Base-by-base conservation (phyloP, 352 stramenopile genomes). In the Globisporangium camurandrum region DNA sequence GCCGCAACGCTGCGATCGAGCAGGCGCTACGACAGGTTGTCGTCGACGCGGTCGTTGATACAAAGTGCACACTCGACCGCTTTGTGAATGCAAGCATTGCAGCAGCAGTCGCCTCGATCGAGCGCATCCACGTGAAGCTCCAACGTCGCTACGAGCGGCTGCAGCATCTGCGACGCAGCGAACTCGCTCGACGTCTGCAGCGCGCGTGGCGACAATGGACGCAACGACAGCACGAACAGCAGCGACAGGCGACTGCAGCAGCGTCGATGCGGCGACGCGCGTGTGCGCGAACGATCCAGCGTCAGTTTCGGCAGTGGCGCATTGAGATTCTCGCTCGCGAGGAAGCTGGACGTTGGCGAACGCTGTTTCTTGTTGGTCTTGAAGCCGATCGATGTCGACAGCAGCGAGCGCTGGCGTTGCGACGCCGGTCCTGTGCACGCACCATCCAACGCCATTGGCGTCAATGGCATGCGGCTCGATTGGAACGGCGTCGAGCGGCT, bases 41-140 rank as follows among this genome's bases (percentile, higher is more conserved):
- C 7, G 56, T 80, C 2, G 49, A 70, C 24, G 40, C 68, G 2
- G 47, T 76, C 39, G 51, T 80, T n/a, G 43, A 63, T 5, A 51
- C 67, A n/a, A 72, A 73, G 40, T 47, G 66, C 36, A 22, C 64
- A 6, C 52, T 48, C 2, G 69, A 80, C 24, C 38, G 22, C 2
- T 51, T 75, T 40, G 48, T 38, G 6, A 23, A 1, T 9, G 27
- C 11, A 41, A 45, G 57, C 3, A 47, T 72, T 17, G 10, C 2
- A 5, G 31, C 53, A 22, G 64, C 46, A 0, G 8, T 61, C 14
- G 17, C 17, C 23, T 23, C 51, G 17, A 33, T 76, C 9, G 4
- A 43, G 17, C 45, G 47, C 4, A 17, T 75, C 11, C 46, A 48
- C 4, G 47, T 37, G 4, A 5, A 24, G 6, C 23, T 67, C 1